A percentile compares a stretch with the other conserved stretches of the same genome.
phyloP scores from a whole-genome alignment of 2,329 filamentous ascomycete species.

The Periglandula ipomoeae region DNA sequence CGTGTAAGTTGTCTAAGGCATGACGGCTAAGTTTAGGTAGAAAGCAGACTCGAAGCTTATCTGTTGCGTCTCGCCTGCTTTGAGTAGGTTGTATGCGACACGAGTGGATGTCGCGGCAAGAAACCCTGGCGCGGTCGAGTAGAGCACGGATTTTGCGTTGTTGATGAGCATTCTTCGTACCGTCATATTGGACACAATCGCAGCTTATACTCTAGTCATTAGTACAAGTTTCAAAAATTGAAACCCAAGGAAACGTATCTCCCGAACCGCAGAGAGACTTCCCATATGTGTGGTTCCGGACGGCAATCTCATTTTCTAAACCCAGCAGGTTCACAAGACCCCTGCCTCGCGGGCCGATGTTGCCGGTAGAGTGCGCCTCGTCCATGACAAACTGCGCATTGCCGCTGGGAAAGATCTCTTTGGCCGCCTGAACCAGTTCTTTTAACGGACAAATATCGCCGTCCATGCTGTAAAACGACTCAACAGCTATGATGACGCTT shows the following conservation, averaged over 20 bases:
- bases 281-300: slow-evolving; percentile 41
- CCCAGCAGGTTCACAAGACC: slow-evolving; percentile 41
- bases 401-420: slow-evolving; percentile 23
- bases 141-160: slow-evolving; percentile 12
- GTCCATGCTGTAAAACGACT: slow-evolving; percentile 39
- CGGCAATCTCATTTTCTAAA: slow-evolving; percentile 38
- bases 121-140: slow-evolving; percentile 14
- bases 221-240: too few species aligned
- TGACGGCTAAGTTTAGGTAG: too few species aligned
- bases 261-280: slow-evolving; percentile 38
- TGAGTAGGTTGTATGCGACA: slow-evolving; percentile 13
- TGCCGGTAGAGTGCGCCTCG: slow-evolving; percentile 36
- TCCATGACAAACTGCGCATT: slow-evolving; percentile 44
- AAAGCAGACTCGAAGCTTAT: slow-evolving; percentile 10
- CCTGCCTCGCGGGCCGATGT: slow-evolving; percentile 37
- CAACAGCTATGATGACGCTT: slow-evolving; percentile 30
- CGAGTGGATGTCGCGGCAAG: slow-evolving; percentile 13
- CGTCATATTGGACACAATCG: slow-evolving; percentile 12
- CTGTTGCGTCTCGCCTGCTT: slow-evolving; percentile 5
- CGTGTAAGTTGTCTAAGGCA: too few species aligned
- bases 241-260: too few species aligned
- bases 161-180: slow-evolving; percentile 14
- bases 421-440: slow-evolving; percentile 26
- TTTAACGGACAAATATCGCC: slow-evolving; percentile 31
- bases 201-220: too few species aligned